Evolutionary conservation across 768 basidiomycete species (phyloP).

Genomic region (Termitomyces sp.): DNA sequence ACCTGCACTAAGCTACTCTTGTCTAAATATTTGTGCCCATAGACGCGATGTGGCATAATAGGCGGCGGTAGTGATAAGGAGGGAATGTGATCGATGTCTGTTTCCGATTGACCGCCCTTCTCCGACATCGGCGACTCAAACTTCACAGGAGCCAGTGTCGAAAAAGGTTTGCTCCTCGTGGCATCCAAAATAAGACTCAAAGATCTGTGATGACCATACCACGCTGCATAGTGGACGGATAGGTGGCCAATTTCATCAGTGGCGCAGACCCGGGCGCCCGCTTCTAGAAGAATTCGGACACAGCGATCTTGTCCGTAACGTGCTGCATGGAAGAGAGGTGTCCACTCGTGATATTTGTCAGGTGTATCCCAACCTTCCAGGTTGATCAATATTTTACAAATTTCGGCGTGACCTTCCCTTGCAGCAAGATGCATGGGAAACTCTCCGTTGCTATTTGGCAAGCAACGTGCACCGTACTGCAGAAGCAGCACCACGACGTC

Average conservation of each 20-base stretch:
- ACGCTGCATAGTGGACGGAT: conserved; percentile 91
- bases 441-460: conserved; percentile 92
- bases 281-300: conserved; percentile 71
- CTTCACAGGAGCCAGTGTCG: conserved; percentile 15
- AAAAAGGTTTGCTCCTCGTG: conserved; percentile 23
- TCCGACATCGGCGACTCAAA: conserved; percentile 37
- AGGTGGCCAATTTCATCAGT: conserved; percentile 81
- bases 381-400: conserved; percentile 70
- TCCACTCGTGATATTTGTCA: conserved; percentile 99
- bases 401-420: conserved; percentile 81
- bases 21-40: conserved; percentile 95
- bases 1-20: conserved; percentile 82
- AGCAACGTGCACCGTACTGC: conserved; percentile 65
- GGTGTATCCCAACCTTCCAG: conserved; percentile 78
- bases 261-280: conserved; percentile 69
- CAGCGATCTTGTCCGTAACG: conserved; percentile 77
- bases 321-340: conserved; percentile 92
- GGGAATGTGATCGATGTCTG: conserved; percentile 89
- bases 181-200: conserved; percentile 54
- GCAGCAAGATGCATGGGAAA: conserved; percentile 96
- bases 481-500: conserved; percentile 78
- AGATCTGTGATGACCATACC: conserved; percentile 83
- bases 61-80: conserved; percentile 94
- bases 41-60: conserved; percentile 96
- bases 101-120: conserved; percentile 34